Base-by-base conservation (phyloP, 139 green algal genomes). In the Micractinium conductrix region DNA sequence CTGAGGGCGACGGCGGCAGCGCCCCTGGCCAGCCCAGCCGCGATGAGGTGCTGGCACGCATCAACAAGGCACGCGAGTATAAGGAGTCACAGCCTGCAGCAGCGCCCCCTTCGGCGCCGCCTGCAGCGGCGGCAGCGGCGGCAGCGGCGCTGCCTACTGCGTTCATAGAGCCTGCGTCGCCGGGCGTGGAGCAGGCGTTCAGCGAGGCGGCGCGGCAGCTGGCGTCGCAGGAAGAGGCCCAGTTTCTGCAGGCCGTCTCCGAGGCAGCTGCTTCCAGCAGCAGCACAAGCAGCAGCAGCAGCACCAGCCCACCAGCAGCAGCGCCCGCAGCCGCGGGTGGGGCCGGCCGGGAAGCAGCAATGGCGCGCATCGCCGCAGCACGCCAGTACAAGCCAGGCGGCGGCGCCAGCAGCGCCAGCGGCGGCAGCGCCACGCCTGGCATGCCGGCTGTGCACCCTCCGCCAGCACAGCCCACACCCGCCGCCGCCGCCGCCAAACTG, bases 1-100 rank as follows among this genome's bases (percentile, higher is more conserved):
- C 17, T 53, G 35, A 44, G 58, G 30, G 58, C 28, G 35, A 12
- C 33, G 50, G n/a, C 35, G 35, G 40, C 19, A 30, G 63, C 33
- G 1, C 28, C 17, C 30, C 55, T 40, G 75, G 48, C 24, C 53
- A 81, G 55, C 55, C 53, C 43, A 79, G 74, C 68, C 53, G 68
- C 2, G 79, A 84, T 48, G 78, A 58, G 26, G 53, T 89, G 53
- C 55, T 79, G n/a, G 85, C 37, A 0, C 63, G 85, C 26, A 89
- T 89, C 33, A 33, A 17, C 21, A 65, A 63, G 30, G 85, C 85
- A 10, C 50, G 62, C 1, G 53, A 60, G 43, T 89, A 89, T 60
- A 86, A 86, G 53, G 63, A 76, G 45, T 9, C 4, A 14, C 9
- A 40, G 76, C 38, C 21, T 73, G 9, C 44, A 48, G 78, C 78